These are phyloP conservation scores for Ogataea glucozyma DNA, from an alignment of 805 yeast genomes.

Conservation along the genomic window DNA sequence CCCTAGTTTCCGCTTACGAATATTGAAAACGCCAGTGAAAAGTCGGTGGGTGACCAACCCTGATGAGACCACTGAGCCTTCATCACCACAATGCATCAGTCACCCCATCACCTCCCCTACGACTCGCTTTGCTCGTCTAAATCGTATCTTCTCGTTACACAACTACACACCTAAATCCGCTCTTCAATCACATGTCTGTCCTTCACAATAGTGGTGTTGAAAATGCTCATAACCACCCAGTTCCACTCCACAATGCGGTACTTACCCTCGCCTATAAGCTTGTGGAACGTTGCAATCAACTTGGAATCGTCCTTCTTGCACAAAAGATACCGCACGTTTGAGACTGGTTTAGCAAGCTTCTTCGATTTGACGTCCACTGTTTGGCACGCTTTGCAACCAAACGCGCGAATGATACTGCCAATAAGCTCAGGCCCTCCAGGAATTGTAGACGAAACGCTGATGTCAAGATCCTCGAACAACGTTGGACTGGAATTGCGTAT, in stretches of 20 bases:
- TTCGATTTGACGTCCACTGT: conserved; percentile 24
- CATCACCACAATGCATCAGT: no score
- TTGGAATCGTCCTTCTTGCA: conserved; percentile 34
- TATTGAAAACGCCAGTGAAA: no score
- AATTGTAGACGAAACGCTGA: conserved; percentile 58
- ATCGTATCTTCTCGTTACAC: neutral
- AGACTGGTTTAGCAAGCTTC: conserved; percentile 14
- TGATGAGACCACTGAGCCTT: no score
- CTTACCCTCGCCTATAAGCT: conserved; percentile 22
- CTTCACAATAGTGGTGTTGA: conserved; percentile 40
- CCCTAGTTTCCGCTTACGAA: no score
- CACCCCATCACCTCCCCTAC: no score
- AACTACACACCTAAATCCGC: neutral
- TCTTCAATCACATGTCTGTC: conserved; percentile 24
- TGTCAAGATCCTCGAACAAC: conserved; percentile 48
- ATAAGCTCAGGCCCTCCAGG: conserved; percentile 63
- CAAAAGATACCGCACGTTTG: conserved; percentile 27
- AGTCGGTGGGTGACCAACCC: no score
- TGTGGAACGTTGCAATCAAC: conserved; percentile 32
- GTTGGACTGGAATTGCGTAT: conserved; percentile 25
- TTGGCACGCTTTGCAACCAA: conserved; percentile 43
- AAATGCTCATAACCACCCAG: conserved; percentile 60
- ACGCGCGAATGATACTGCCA: conserved; percentile 56
- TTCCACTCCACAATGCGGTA: conserved; percentile 58
- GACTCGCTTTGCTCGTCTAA: conserved; percentile 2